A percentile compares a stretch with the other conserved stretches of the same genome.
phyloP scores from a whole-genome alignment of 495 filamentous ascomycete species.

The Aspergillus panamensis region DNA sequence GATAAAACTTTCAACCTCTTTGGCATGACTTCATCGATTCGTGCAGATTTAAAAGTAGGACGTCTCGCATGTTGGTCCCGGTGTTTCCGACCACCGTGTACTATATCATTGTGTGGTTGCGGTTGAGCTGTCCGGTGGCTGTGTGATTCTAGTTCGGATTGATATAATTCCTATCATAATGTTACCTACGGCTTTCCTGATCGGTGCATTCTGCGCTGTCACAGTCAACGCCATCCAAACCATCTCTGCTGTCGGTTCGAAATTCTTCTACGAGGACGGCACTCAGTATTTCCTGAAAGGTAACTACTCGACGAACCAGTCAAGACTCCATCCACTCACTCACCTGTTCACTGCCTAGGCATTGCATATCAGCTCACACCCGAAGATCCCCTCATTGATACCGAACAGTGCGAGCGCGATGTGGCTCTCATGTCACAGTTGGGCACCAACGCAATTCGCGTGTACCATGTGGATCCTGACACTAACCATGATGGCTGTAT shows the following conservation, averaged over 20 bases:
- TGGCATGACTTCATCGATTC: background rate
- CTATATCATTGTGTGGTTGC: background rate
- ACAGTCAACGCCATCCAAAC: conserved; percentile 42
- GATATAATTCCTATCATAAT: background rate
- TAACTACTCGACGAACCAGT: conserved; percentile 23
- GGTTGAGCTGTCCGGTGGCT: background rate
- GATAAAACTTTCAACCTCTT: background rate
- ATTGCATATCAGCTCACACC: conserved; percentile 66
- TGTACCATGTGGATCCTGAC: conserved; percentile 77
- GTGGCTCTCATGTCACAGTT: conserved; percentile 73
- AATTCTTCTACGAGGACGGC: conserved; percentile 77
- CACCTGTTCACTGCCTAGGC: conserved; percentile 41
- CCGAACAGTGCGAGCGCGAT: conserved; percentile 74
- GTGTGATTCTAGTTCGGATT: no score
- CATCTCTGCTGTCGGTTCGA: conserved; percentile 70
- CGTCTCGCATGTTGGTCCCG: background rate
- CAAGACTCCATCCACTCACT: background rate
- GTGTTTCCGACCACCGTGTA: background rate
- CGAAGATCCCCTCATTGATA: conserved; percentile 72
- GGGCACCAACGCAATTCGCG: conserved; percentile 80
- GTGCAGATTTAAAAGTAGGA: background rate
- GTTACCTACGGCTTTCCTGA: conserved; percentile 23
- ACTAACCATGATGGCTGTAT: conserved; percentile 73
- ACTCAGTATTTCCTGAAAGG: conserved; percentile 82
- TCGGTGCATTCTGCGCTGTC: conserved; percentile 29